Conservation (phyloP, 495 filamentous ascomycete genomes). For the Lophiotrema nucula region DNA sequence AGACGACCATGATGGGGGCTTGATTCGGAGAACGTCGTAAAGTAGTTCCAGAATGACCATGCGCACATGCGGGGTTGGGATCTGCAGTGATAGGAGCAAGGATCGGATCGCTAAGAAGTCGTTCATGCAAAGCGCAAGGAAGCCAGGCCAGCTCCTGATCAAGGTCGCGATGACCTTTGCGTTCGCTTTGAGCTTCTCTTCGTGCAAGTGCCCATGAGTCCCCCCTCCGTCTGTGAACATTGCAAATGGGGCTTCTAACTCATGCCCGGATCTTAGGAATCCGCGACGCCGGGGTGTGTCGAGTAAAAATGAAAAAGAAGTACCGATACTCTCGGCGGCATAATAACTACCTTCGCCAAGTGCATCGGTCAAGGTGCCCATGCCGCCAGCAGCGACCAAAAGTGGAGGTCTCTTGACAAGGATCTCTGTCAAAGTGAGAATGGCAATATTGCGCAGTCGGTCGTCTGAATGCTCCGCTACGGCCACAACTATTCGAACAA, state of each 20-base stretch:
- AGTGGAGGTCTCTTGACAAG: slow-evolving; percentile 79
- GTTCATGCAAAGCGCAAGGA: slow-evolving; percentile 82
- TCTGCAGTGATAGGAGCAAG: slow-evolving; percentile 73
- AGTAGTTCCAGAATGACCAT: slow-evolving; percentile 75
- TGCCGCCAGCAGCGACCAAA: slow-evolving; percentile 75
- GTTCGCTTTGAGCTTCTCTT: slow-evolving; percentile 77
- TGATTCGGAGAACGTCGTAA: slow-evolving; percentile 89
- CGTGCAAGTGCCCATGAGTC: slow-evolving; percentile 55
- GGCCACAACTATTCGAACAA: slow-evolving; percentile 83
- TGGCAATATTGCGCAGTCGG: slow-evolving; percentile 79
- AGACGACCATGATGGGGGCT: slow-evolving; percentile 92
- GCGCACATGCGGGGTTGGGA: slow-evolving; percentile 64
- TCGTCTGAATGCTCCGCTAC: slow-evolving; percentile 88
- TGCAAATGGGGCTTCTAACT: slow-evolving; percentile 51
- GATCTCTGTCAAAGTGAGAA: slow-evolving; percentile 90
- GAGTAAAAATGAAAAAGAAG: slow-evolving; percentile 81
- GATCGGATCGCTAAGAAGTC: slow-evolving; percentile 79
- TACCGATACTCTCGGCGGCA: slow-evolving; percentile 79
- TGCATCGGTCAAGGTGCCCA: slow-evolving; percentile 78
- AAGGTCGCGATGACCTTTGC: slow-evolving; percentile 83
- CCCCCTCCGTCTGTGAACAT: slow-evolving; percentile 82
- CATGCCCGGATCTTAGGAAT: slow-evolving; percentile 76
- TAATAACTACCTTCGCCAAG: slow-evolving; percentile 88
- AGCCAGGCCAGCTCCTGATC: slow-evolving; percentile 87
- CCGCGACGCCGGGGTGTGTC: slow-evolving; percentile 79